A percentile compares a stretch with the other conserved stretches of the same genome.
phyloP scores from a whole-genome alignment of 441 rosid species.

The California macrophylla region DNA sequence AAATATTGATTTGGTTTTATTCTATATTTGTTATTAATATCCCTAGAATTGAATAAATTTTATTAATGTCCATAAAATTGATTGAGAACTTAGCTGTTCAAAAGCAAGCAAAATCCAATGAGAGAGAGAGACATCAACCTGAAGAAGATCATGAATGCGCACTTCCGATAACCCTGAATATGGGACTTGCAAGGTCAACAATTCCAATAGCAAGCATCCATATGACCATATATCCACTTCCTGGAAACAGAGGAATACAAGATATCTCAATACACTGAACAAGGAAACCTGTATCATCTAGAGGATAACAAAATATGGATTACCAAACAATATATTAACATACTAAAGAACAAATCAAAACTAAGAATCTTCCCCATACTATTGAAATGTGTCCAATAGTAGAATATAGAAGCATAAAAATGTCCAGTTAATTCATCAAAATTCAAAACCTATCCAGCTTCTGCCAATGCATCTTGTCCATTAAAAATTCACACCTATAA shows the following conservation, averaged over 20 bases:
- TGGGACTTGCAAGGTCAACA: conserved; percentile 74
- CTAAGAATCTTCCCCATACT: neutral
- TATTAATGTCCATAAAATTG: neutral
- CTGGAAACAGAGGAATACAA: conserved; percentile 33
- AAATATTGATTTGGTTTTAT: neutral
- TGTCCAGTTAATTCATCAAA: neutral
- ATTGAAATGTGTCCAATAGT: neutral
- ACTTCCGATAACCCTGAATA: conserved; percentile 52
- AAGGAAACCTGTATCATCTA: neutral
- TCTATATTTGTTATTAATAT: too few relatives aligned
- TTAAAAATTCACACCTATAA: too few relatives aligned
- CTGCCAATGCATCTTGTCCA: neutral
- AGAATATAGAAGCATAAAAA: neutral
- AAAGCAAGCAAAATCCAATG: neutral
- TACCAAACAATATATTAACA: neutral
- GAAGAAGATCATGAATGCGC: conserved; percentile 60
- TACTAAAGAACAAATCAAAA: neutral
- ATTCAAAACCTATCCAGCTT: neutral
- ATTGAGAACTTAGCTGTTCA: neutral
- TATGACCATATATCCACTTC: conserved; percentile 95
- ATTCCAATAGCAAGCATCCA: conserved; percentile 77
- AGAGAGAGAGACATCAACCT: conserved; percentile 36
- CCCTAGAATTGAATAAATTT: neutral
- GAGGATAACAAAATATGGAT: neutral
- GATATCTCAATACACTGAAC: neutral